Percentiles rank a stretch among this genome's conserved stretches.
Conservation (phyloP, 2,329 filamentous ascomycete genomes). For the Fusarium sp. region DNA sequence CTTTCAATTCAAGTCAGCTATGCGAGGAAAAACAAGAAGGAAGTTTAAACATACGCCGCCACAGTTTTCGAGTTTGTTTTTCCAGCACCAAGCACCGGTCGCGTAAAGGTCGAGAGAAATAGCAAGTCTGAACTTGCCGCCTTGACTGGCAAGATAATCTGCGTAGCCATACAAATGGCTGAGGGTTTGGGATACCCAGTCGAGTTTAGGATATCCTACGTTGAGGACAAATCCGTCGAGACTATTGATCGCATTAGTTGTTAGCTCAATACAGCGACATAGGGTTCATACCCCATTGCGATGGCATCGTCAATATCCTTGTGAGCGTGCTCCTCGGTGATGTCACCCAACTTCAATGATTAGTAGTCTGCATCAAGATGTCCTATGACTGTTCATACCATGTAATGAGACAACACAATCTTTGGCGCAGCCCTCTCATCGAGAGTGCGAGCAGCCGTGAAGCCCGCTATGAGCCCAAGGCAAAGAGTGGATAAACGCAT, state of each 20-base stretch:
- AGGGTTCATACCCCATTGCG: not conserved
- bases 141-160: too few relatives aligned
- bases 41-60: too few relatives aligned
- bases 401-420: not conserved
- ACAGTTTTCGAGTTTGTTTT: too few relatives aligned
- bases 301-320: slow-evolving; percentile 2
- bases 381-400: not conserved
- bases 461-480: too few relatives aligned
- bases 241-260: too few relatives aligned
- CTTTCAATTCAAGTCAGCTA: not conserved
- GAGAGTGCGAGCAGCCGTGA: too few relatives aligned
- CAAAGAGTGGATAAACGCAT: too few relatives aligned
- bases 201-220: slow-evolving; percentile 4
- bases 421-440: not conserved
- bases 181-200: not conserved
- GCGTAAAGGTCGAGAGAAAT: slow-evolving; percentile 6
- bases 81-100: not conserved
- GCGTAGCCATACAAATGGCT: slow-evolving; percentile 6
- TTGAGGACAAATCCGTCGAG: slow-evolving; percentile 12
- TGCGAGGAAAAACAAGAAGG: too few relatives aligned
- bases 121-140: slow-evolving; percentile 5
- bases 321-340: not conserved
- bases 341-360: not conserved
- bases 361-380: not conserved
- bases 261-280: too few relatives aligned